phyloP scores from a whole-genome alignment of 768 basidiomycete genomes.

The Mrakia gelida region DNA sequence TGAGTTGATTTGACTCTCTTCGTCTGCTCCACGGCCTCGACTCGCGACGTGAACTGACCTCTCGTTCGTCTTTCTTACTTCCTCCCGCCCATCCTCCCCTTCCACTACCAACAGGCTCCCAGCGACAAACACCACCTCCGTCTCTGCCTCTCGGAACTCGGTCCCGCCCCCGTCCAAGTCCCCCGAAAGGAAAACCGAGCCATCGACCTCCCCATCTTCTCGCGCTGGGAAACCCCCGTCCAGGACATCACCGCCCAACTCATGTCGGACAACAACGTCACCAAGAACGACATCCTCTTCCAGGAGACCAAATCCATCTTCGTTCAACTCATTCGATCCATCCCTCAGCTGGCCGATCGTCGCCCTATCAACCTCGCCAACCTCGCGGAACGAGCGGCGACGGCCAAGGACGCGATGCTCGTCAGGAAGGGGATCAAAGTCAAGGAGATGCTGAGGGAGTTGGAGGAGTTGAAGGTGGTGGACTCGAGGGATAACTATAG shows the following conservation, averaged over 20 bases:
- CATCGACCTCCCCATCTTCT: slow-evolving; percentile 85
- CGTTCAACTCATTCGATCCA: slow-evolving; percentile 91
- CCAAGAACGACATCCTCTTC: slow-evolving; percentile 96
- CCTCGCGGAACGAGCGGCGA: slow-evolving; percentile 91
- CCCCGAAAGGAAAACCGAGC: slow-evolving; percentile 97
- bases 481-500: slow-evolving; percentile 77
- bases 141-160: slow-evolving; percentile 93
- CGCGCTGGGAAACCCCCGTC: slow-evolving; percentile 98
- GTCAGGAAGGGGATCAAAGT: slow-evolving; percentile 98
- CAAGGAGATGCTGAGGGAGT: slow-evolving; percentile 95
- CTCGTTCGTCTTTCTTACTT: background rate
- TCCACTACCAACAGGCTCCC: background rate
- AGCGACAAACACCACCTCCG: slow-evolving; percentile 97
- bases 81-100: no score
- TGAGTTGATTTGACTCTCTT: no score
- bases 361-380: slow-evolving; percentile 81
- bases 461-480: slow-evolving; percentile 84
- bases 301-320: slow-evolving; percentile 99
- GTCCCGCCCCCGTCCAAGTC: slow-evolving; percentile 86
- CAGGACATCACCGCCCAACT: slow-evolving; percentile 95
- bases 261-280: slow-evolving; percentile 82
- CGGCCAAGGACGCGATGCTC: slow-evolving; percentile 91
- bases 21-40: no score
- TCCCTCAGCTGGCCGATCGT: slow-evolving; percentile 76
- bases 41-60: background rate